A percentile compares a stretch with the other conserved stretches of the same genome.
Evolutionary conservation across 78 protist genomes (phyloP).

Genomic region (Dictyostelium firmibasis): DNA sequence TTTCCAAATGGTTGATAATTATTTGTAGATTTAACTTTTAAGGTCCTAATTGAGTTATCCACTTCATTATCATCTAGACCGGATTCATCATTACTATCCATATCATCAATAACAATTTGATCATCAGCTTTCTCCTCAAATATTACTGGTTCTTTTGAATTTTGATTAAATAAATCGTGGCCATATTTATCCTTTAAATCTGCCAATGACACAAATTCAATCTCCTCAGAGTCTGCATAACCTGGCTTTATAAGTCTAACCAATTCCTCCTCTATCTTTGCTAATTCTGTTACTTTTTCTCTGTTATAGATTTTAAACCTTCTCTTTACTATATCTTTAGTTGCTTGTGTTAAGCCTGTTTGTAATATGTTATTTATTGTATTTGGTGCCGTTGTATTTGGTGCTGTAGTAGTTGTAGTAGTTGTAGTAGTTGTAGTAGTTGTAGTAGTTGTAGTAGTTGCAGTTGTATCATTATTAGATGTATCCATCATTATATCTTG

Average conservation of each 20-base stretch:
- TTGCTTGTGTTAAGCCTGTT: constrained; percentile 49
- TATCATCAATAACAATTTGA: constrained; percentile 27
- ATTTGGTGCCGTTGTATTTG: not conserved
- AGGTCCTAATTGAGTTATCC: constrained; percentile 12
- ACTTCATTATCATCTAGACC: not conserved
- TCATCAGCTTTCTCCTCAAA: constrained; percentile 65
- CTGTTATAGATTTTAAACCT: constrained; percentile 6
- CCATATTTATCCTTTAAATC: constrained; percentile 52
- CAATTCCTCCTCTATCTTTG: constrained; percentile 56
- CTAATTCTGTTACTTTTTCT: constrained; percentile 34
- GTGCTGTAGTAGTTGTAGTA: not conserved
- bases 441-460: too few species aligned
- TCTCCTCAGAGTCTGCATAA: constrained; percentile 25
- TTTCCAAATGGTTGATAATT: not conserved
- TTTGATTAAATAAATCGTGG: constrained; percentile 1
- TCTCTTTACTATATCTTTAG: constrained; percentile 34
- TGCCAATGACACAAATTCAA: constrained; percentile 27
- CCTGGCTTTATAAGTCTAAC: constrained; percentile 46
- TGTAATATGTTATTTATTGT: not conserved
- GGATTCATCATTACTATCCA: not conserved
- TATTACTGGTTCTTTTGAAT: constrained; percentile 47
- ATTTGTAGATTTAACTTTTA: not conserved
- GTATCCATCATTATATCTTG: not conserved
- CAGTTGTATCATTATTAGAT: not conserved
- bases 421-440: not conserved